Evolutionary conservation across 495 filamentous ascomycete species (phyloP).

Genomic region (Paragyromitra xinjiangensis): DNA sequence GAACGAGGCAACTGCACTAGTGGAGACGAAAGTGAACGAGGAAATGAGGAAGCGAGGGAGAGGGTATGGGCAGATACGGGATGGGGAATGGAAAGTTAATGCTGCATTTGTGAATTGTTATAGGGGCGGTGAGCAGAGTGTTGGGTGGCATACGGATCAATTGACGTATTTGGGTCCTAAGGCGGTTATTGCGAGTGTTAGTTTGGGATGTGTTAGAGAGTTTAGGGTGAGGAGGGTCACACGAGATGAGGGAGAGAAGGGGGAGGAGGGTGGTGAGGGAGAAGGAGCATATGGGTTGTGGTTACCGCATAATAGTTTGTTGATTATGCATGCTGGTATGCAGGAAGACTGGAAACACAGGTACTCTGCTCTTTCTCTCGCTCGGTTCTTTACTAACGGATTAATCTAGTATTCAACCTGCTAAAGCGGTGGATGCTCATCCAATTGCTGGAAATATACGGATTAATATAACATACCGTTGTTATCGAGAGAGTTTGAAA

Average conservation of each 20-base stretch:
- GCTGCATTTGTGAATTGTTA: conserved; percentile 96
- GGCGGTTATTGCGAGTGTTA: conserved; percentile 86
- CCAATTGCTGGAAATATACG: conserved; percentile 78
- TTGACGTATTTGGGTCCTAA: conserved; percentile 91
- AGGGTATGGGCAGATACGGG: background rate
- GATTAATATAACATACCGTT: conserved; percentile 94
- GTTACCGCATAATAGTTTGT: conserved; percentile 89
- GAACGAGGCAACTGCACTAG: conserved; percentile 56
- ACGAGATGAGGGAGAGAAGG: conserved; percentile 62
- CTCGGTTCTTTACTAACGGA: background rate
- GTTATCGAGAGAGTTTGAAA: conserved; percentile 78
- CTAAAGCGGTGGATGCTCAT: conserved; percentile 79
- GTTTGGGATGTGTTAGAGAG: conserved; percentile 86
- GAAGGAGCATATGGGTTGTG: conserved; percentile 90
- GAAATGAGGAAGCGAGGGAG: background rate
- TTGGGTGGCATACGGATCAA: conserved; percentile 92
- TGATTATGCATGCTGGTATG: conserved; percentile 95
- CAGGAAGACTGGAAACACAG: conserved; percentile 83
- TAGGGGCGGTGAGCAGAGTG: conserved; percentile 75
- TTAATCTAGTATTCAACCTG: conserved; percentile 67
- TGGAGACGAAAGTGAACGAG: conserved; percentile 76
- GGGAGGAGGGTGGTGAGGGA: conserved; percentile 63
- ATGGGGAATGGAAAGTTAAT: conserved; percentile 81
- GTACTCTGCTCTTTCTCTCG: background rate
- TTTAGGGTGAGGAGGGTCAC: conserved; percentile 84